phyloP scores from a whole-genome alignment of 495 filamentous ascomycete genomes.

The Choiromyces venosus region DNA sequence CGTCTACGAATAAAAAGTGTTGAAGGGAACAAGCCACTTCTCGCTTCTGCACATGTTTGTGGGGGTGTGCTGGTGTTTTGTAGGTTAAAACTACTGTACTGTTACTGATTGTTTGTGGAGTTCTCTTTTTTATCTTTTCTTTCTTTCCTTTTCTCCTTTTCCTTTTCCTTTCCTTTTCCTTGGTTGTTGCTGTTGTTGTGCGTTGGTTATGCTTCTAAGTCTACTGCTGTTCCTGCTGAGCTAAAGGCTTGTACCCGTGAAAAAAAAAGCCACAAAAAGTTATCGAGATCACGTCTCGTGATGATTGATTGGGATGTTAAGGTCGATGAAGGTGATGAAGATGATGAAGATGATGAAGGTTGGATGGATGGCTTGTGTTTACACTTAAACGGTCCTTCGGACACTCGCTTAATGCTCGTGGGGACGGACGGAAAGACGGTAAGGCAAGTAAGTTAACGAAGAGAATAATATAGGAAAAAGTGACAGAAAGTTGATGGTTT shows the following conservation, averaged over 20 bases:
- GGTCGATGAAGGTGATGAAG: not conserved
- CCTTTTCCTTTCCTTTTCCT: no score
- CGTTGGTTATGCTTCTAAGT: no score
- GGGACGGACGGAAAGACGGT: not conserved
- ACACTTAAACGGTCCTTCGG: not conserved
- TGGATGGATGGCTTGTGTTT: not conserved
- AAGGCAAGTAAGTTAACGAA: not conserved
- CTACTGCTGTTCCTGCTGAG: not conserved
- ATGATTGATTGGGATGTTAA: no score
- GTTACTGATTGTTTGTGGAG: not conserved
- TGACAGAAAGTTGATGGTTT: not conserved
- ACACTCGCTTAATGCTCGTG: not conserved
- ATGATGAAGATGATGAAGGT: not conserved
- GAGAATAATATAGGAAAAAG: not conserved
- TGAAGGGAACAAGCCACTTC: not conserved
- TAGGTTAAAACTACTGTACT: no score
- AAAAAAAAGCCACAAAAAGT: not conserved
- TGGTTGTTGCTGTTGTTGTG: not conserved
- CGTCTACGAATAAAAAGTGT: not conserved
- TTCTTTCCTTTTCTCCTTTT: no score
- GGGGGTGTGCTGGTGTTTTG: not conserved
- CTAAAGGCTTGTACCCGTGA: not conserved
- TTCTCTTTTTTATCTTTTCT: not conserved
- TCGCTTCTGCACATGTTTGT: not conserved
- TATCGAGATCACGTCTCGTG: not conserved